Percentiles rank a stretch among this genome's conserved stretches.
Evolutionary conservation across 345 rosid genomes (phyloP).

Genomic region (Psidium guajava): DNA sequence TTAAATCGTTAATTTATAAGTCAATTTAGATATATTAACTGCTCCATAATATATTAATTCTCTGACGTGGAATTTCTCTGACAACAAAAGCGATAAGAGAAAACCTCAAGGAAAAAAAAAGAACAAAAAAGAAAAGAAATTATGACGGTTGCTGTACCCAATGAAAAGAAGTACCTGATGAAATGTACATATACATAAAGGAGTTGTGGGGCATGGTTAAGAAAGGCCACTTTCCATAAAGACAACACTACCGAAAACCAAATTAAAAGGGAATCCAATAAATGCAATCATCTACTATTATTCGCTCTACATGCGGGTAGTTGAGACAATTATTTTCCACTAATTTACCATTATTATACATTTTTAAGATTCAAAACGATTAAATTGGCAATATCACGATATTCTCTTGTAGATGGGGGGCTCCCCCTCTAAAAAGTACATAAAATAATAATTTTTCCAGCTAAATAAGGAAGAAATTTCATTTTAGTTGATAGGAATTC

Average conservation of each 20-base stretch:
- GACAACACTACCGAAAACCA: background rate
- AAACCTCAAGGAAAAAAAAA: background rate
- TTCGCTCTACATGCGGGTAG: background rate
- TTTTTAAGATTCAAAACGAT: background rate
- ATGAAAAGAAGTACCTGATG: background rate
- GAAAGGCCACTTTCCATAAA: background rate
- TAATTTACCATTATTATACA: background rate
- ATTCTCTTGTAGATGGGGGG: background rate
- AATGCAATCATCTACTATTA: background rate
- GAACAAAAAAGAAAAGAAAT: background rate
- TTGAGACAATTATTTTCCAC: background rate
- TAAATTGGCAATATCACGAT: background rate
- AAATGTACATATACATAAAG: background rate
- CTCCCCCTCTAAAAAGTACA: background rate
- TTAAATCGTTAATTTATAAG: no score
- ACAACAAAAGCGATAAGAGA: no score
- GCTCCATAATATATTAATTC: no score
- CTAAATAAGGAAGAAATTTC: background rate
- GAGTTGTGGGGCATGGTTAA: background rate
- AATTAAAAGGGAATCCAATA: conserved; percentile 1
- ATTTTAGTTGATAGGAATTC: background rate
- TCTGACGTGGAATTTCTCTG: no score
- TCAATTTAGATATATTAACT: no score
- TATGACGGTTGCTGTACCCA: background rate
- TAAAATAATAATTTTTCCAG: background rate